Conservation (phyloP, 345 rosid genomes). For the Bruguiera parviflora region DNA sequence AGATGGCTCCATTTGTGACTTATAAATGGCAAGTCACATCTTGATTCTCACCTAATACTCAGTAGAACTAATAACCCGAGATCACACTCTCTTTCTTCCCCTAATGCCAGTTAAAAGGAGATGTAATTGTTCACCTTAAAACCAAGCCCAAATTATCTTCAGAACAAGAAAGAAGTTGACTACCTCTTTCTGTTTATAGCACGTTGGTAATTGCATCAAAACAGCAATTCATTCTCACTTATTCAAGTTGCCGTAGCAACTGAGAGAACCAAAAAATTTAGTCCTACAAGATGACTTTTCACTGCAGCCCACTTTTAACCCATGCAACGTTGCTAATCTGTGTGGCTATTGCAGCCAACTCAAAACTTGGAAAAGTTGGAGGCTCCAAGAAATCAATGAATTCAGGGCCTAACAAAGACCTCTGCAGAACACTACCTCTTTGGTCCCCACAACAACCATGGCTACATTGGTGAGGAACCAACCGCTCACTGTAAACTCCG, state of each 20-base stretch:
- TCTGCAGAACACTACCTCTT: conserved; percentile 18
- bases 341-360: conserved; percentile 73
- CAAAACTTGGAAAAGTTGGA: conserved; percentile 57
- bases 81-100: not conserved
- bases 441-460: conserved; percentile 55
- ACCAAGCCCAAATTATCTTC: not conserved
- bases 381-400: conserved; percentile 64
- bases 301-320: conserved; percentile 72
- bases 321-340: conserved; percentile 82
- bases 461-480: conserved; percentile 70
- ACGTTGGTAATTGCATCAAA: conserved; percentile 20
- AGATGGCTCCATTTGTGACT: not conserved
- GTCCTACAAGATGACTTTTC: conserved; percentile 46
- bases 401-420: conserved; percentile 73
- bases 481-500: conserved; percentile 44
- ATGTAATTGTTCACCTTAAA: conserved; percentile 2
- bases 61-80: not conserved
- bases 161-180: not conserved
- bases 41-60: too few relatives aligned
- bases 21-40: not conserved
- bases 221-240: conserved; percentile 28
- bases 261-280: conserved; percentile 31
- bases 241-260: conserved; percentile 26
- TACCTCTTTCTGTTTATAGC: conserved; percentile 12
- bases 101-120: not conserved